Evolutionary conservation across 2,329 filamentous ascomycete species (phyloP), one percentile per base, ranked within the genome.

Genomic region (Alternaria gaisen): DNA sequence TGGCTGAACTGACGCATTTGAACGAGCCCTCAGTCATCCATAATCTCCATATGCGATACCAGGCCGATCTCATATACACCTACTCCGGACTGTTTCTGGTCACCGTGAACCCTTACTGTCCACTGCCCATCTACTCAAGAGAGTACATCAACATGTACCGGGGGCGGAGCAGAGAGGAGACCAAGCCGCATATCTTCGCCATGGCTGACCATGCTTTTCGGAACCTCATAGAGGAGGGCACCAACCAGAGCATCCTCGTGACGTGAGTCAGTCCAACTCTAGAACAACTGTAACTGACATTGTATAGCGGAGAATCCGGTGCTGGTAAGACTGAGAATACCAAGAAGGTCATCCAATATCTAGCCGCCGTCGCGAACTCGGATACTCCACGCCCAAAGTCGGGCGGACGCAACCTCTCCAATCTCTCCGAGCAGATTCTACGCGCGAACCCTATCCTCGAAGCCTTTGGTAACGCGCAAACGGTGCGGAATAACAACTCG

Each of bases 71-170:
- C 63, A 99, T 99, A 70, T 99, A 91, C 77, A 99, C 95, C 22
- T 99, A 99, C 79, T 99, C 95, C 0, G 95, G 95, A 0, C 85
- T 99, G 41, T 99, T 99, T 82, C 84, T 99, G 74, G 95, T 99
- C 50, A 96, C 96, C 0, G 91, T 99, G 65, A 99, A 99, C 76
- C 95, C 96, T 0, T 99, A 99, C 80, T 97, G 93, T 65, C 89
- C 93, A 3, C 82, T 99, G 10, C 93, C 96, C 4, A 99, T 99
- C 61, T 99, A 99, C 80, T 93, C 89, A 56, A 93, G 95, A 76
- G 95, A 99, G 72, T 98, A 97, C 81, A 87, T 99, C 82, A 96
- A 97, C 75, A 97, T 97, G 92, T 99, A 99, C 83, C 94, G 93
- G 73, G 95, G 95, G 6, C 87, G 93, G 59, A 93, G 86, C 69